These are phyloP conservation scores for Macadamia integrifolia DNA, from an alignment of 164 flowering plant species.

Conservation along the genomic window DNA sequence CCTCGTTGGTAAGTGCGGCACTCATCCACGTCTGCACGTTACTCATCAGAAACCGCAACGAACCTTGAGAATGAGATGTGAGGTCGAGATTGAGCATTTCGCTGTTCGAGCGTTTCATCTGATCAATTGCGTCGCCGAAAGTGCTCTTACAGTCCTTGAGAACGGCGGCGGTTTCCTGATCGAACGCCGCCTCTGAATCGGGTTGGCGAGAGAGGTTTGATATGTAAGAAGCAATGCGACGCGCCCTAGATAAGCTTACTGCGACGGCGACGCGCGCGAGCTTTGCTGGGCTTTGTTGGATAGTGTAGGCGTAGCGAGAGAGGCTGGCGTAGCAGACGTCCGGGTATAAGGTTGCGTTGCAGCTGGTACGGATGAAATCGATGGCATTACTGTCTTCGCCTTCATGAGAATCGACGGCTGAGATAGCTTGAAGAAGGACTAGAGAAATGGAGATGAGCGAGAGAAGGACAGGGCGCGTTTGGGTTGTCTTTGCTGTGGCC, in stretches of 20 bases:
- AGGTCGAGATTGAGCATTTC: slow-evolving; percentile 44
- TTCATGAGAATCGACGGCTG: slow-evolving; percentile 6
- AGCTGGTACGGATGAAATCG: slow-evolving; percentile 71
- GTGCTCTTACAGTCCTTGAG: slow-evolving; percentile 64
- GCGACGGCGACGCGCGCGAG: slow-evolving; percentile 56
- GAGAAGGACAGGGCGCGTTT: slow-evolving; percentile 4
- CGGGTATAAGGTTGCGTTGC: slow-evolving; percentile 61
- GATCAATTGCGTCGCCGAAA: slow-evolving; percentile 62
- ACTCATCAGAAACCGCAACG: slow-evolving; percentile 58
- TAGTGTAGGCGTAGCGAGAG: slow-evolving; percentile 42
- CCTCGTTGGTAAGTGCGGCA: slow-evolving; percentile 83
- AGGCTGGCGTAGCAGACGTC: slow-evolving; percentile 65
- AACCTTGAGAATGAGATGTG: slow-evolving; percentile 22
- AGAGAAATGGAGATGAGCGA: background rate
- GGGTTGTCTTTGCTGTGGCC: background rate
- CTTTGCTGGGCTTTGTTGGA: slow-evolving; percentile 41
- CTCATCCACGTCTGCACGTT: slow-evolving; percentile 99
- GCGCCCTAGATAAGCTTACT: slow-evolving; percentile 46
- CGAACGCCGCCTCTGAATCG: slow-evolving; percentile 27
- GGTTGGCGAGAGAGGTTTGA: slow-evolving; percentile 35
- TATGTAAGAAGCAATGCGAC: slow-evolving; percentile 27
- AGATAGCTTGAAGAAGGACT: slow-evolving; percentile 10
- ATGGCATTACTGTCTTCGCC: slow-evolving; percentile 11
- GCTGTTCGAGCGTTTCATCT: slow-evolving; percentile 50
- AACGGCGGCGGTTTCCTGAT: slow-evolving; percentile 42